phyloP scores from a whole-genome alignment of 1,139 yeast species.

The Blastobotrys malaysiensis region DNA sequence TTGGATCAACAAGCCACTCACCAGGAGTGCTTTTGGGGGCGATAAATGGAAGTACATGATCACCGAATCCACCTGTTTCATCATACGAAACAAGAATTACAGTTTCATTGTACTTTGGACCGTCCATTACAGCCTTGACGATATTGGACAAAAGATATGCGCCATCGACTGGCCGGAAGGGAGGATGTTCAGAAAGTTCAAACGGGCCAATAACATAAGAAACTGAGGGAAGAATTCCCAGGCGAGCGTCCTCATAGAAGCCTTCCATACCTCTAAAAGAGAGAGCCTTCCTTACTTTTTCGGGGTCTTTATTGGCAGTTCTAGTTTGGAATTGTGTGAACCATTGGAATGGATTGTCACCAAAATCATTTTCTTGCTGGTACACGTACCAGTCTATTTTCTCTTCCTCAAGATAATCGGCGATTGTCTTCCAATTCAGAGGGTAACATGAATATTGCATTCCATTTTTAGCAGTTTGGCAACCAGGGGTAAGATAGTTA shows the following conservation, averaged over 20 bases:
- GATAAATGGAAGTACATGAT: constrained; percentile 22
- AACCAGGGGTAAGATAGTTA: constrained; percentile 21
- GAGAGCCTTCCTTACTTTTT: constrained; percentile 11
- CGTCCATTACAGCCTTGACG: constrained; percentile 17
- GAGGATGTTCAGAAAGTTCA: constrained; percentile 24
- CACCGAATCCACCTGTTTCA: constrained; percentile 27
- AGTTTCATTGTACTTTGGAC: constrained; percentile 19
- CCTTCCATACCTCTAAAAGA: constrained; percentile 16
- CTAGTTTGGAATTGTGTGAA: constrained; percentile 18
- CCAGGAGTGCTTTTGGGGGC: constrained; percentile 16
- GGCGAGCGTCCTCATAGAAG: constrained; percentile 13
- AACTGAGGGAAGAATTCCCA: constrained; percentile 15
- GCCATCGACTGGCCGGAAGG: constrained; percentile 20
- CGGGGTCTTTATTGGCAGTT: neutral
- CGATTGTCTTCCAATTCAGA: constrained; percentile 23
- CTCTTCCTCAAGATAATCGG: constrained; percentile 21
- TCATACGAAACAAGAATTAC: constrained; percentile 21
- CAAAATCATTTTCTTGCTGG: constrained; percentile 24
- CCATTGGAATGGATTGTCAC: constrained; percentile 24
- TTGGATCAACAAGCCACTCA: constrained; percentile 18
- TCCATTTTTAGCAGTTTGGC: constrained; percentile 16
- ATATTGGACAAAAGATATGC: constrained; percentile 20
- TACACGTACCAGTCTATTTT: constrained; percentile 23
- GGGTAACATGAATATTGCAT: constrained; percentile 22
- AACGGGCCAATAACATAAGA: constrained; percentile 21